Conservation (phyloP, 495 filamentous ascomycete species). For the Hapsidospora chrysogenum region DNA sequence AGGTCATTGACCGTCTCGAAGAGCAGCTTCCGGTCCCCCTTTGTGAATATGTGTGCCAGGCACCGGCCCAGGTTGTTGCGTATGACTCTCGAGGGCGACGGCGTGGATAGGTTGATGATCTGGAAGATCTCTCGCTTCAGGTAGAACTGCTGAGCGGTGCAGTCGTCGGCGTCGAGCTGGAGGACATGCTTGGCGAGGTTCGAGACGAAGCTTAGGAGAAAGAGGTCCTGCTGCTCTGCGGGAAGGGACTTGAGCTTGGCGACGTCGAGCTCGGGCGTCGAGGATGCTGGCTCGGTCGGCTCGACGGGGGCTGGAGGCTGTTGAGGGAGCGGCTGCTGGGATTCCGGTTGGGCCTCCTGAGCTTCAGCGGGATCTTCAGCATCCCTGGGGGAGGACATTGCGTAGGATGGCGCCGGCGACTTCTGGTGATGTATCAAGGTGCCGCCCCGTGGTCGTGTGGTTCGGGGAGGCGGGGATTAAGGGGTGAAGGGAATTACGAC, state of each 20-base stretch:
- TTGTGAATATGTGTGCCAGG: slow-evolving; percentile 67
- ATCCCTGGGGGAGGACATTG: slow-evolving; percentile 2
- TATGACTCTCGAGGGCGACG: slow-evolving; percentile 73
- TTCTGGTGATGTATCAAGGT: too few relatives aligned
- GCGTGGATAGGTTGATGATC: slow-evolving; percentile 72
- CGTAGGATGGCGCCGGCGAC: too few relatives aligned
- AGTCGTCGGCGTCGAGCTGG: slow-evolving; percentile 52
- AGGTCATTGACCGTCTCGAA: slow-evolving; percentile 92
- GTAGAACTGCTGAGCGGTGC: slow-evolving; percentile 73
- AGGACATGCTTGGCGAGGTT: slow-evolving; percentile 69
- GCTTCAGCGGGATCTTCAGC: not conserved
- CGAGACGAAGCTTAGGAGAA: slow-evolving; percentile 76
- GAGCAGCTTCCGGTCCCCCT: slow-evolving; percentile 78
- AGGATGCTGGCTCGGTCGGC: slow-evolving; percentile 19
- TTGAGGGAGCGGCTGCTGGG: too few relatives aligned
- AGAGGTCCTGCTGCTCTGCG: slow-evolving; percentile 90
- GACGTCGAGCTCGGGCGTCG: slow-evolving; percentile 60
- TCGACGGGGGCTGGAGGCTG: too few relatives aligned
- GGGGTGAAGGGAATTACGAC: too few relatives aligned
- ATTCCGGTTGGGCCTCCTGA: slow-evolving; percentile 9
- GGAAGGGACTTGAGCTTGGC: slow-evolving; percentile 76
- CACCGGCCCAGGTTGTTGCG: slow-evolving; percentile 75
- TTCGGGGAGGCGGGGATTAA: too few relatives aligned
- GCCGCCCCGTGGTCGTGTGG: too few relatives aligned
- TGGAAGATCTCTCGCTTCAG: slow-evolving; percentile 83